Conservation (phyloP, 2,329 filamentous ascomycete genomes). For the Amauroascus niger region DNA sequence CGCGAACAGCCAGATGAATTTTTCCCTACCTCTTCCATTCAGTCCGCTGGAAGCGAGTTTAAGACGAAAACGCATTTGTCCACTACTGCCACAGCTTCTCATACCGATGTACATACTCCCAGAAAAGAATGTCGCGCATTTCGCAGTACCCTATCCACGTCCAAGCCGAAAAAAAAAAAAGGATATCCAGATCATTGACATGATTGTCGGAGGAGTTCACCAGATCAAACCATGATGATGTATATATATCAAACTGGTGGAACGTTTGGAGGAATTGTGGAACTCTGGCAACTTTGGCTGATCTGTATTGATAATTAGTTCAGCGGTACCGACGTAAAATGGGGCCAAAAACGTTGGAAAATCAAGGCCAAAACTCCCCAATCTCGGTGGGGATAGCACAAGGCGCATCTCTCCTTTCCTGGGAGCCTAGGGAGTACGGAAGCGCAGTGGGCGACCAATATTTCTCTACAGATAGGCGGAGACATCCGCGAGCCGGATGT, state of each 20-base stretch:
- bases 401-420: background rate
- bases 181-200: background rate
- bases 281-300: background rate
- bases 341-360: background rate
- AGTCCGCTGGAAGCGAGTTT: too few relatives aligned
- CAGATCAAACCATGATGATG: background rate
- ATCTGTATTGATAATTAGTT: background rate
- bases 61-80: too few relatives aligned
- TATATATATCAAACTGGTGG: background rate
- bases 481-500: background rate
- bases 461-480: background rate
- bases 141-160: background rate
- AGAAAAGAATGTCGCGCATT: slow-evolving; percentile 3
- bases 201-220: background rate
- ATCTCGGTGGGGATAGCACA: too few relatives aligned
- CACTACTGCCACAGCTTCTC: background rate
- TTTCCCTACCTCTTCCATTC: background rate
- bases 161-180: background rate
- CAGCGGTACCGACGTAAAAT: background rate
- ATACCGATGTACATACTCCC: background rate
- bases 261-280: background rate
- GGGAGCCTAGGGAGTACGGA: background rate
- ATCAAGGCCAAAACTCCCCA: background rate
- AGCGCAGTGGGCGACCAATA: background rate
- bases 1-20: background rate